Evolutionary conservation across 768 basidiomycete genomes (phyloP), one percentile per base, ranked within the genome.

Genomic region (Amanita jacksonii): DNA sequence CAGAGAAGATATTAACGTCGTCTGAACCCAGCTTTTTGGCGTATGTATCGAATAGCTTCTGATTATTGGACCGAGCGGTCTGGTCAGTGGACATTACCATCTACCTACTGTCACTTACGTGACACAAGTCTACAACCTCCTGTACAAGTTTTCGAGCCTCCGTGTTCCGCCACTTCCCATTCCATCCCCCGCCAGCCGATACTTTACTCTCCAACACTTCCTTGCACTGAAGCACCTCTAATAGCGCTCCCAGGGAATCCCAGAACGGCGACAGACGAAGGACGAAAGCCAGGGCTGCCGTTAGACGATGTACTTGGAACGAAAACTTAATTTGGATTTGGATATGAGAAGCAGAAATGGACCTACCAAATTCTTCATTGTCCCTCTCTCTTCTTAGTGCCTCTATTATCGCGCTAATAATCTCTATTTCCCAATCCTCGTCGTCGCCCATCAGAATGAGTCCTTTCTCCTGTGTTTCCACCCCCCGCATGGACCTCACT

Each of bases 391-490:
- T 72, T 40, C 69, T 71, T 15, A 94, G 54, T 13, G 85, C 86
- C 58, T 90, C 87, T 0, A 92, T 57, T n/a, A 96, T 55, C 1
- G 86, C 93, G 53, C 82, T 86, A 2, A 81, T 67, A 24, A 94
- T 61, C 65, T 96, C 93, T 0, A 85, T 68, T 54, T 89, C 80
- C 87, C 88, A 93, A 43, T 92, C 91, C 15, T 73, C 86, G 43
- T 79, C 76, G 41, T 75, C 79, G 12, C 63, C 66, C 20, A 67
- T 68, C 2, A 60, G 62, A n/a, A 48, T 55, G 22, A 57, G 59
- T 30, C 57, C 55, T 16, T 51, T 53, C 10, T 51, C 63, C 18
- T 61, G 62, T 30, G 20, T 55, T 57, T 33, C 60, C 44, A 45
- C 56, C 59, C 19, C 64, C 62, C 3, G 46, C 48, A 28, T 52